Conservation (phyloP, 805 yeast species). For the Starmerella gropengiesseri region DNA sequence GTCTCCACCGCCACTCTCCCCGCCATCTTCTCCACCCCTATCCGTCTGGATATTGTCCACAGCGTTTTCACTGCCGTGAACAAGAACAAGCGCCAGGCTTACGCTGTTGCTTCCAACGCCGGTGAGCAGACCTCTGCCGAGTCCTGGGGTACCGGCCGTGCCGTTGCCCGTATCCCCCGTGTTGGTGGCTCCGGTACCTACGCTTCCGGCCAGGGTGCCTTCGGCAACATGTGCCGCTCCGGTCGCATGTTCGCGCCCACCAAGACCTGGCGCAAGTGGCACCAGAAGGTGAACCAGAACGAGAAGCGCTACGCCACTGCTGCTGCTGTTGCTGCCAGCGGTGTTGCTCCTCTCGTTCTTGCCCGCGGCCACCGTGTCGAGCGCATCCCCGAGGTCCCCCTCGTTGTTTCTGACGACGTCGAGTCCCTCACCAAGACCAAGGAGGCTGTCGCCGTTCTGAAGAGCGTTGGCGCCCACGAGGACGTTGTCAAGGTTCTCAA, state of each 20-base stretch:
- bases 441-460: conserved; percentile 96
- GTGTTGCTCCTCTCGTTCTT: conserved; percentile 93
- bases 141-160: conserved; percentile 99
- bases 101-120: conserved; percentile 98
- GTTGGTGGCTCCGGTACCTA: conserved; percentile 99
- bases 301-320: conserved; percentile 99
- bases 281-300: conserved; percentile 99
- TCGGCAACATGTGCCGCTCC: conserved; percentile 99
- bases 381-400: conserved; percentile 95
- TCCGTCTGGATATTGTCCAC: conserved; percentile 99
- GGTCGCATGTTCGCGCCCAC: conserved; percentile 99
- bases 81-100: conserved; percentile 99
- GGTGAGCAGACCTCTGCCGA: conserved; percentile 99
- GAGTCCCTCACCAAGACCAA: conserved; percentile 93
- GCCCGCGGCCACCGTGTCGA: conserved; percentile 99
- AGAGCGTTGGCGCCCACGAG: conserved; percentile 98
- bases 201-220: conserved; percentile 99
- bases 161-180: conserved; percentile 99
- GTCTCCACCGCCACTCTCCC: conserved; percentile 82
- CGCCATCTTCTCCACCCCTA: conserved; percentile 99
- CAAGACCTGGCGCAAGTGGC: conserved; percentile 99
- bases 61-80: conserved; percentile 94
- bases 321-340: conserved; percentile 98
- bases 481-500: conserved; percentile 96
- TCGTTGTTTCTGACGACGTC: conserved; percentile 86